phyloP scores from a whole-genome alignment of 164 flowering plant genomes.

The Vitis rotundifolia region DNA sequence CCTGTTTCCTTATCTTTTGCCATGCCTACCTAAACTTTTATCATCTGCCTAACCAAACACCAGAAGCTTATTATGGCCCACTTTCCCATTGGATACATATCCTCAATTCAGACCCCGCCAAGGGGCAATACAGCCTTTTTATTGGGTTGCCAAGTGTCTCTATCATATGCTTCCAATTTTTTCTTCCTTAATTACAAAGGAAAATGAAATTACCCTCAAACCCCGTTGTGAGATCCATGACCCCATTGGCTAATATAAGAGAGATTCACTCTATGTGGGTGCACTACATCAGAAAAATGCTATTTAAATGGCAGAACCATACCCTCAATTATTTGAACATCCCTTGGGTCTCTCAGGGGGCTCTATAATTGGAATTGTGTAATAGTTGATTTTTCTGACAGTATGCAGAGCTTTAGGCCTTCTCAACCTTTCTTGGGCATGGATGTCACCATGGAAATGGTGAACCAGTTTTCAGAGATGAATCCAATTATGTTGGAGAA shows the following conservation, averaged over 20 bases:
- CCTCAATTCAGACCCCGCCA: background rate
- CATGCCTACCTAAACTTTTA: background rate
- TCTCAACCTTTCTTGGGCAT: constrained; percentile 6
- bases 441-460: constrained; percentile 10
- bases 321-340: background rate
- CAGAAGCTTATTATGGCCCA: background rate
- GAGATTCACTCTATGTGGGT: background rate
- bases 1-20: constrained; percentile 6
- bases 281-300: background rate
- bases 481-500: constrained; percentile 9
- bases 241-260: background rate
- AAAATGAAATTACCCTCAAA: constrained; percentile 1
- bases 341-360: too few species aligned
- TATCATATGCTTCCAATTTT: constrained; percentile 2
- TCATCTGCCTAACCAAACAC: background rate
- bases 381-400: constrained; percentile 14
- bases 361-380: background rate
- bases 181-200: constrained; percentile 16
- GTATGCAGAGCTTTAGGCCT: constrained; percentile 5
- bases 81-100: background rate
- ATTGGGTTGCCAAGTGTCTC: background rate
- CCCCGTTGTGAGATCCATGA: background rate
- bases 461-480: constrained; percentile 4
- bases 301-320: background rate
- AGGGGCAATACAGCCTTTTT: too few species aligned